Conservation (phyloP, 2,329 filamentous ascomycete species). For the Aspergillus flavus region DNA sequence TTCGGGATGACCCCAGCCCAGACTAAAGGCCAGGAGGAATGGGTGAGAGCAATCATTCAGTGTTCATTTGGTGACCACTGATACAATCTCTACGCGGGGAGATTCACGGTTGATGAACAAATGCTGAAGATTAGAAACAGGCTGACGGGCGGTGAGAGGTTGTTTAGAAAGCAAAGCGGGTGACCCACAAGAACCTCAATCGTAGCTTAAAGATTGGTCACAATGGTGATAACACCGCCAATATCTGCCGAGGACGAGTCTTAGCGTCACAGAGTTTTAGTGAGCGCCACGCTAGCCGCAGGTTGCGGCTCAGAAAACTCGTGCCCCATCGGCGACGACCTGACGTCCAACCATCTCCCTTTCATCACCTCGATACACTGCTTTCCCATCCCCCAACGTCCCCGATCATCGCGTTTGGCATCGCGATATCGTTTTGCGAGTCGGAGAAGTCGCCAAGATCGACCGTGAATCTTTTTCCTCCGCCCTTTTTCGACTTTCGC, state of each 20-base stretch:
- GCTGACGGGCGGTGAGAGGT: constrained; percentile 24
- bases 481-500: constrained; percentile 35
- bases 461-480: constrained; percentile 30
- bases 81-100: constrained; percentile 14
- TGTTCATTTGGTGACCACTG: constrained; percentile 10
- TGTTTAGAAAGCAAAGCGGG: constrained; percentile 20
- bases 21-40: constrained; percentile 26
- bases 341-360: constrained; percentile 45
- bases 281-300: constrained; percentile 26
- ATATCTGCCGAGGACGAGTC: background rate
- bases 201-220: constrained; percentile 8
- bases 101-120: constrained; percentile 6
- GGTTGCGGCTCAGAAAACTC: constrained; percentile 42
- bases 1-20: constrained; percentile 25
- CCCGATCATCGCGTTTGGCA: constrained; percentile 44
- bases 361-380: constrained; percentile 41
- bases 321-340: constrained; percentile 42
- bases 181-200: background rate
- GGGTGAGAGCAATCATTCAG: constrained; percentile 30
- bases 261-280: constrained; percentile 22
- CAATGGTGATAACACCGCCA: background rate
- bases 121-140: constrained; percentile 12
- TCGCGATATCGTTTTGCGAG: constrained; percentile 43
- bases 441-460: constrained; percentile 27
- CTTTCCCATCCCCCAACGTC: constrained; percentile 34